Base-by-base conservation (phyloP, 306 rosid species). In the Sindora glabra region DNA sequence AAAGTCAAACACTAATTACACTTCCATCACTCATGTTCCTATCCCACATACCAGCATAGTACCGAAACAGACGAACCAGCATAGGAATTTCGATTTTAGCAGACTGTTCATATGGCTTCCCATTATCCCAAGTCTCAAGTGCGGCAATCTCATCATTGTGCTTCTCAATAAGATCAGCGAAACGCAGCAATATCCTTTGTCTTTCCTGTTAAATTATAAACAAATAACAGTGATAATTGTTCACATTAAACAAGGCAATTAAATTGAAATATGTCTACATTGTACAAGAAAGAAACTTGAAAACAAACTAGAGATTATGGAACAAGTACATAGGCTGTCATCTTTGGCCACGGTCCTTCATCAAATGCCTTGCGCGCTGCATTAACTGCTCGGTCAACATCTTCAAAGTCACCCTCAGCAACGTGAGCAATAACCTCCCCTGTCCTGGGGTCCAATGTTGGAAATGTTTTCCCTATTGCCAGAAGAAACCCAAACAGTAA, bases 91-190 rank as follows among this genome's bases (percentile, higher is more conserved):
- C 97, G n/a, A n/a, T n/a, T 29, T 83, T 44, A 45, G 83, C 80
- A 42, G 91, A 62, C 64, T 88, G 96, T 72, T 83, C 95, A 63
- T 66, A 91, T 27, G 98, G 87, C 77, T 91, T 91, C 64, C 96
- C 98, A 53, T 77, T 88, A 66, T 91, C 96, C 98, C 96, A 91
- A 25, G 90, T 81, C 83, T 91, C 98, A 30, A 91, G 98, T 40
- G 89, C 62, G 1, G 98, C 95, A 41, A 91, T 21, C 62, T 83
- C 88, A 50, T 91, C 92, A 11, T 68, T 81, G 45, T 91, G 86
- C 65, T 79, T 74, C 45, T 88, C 98, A 63, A 88, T 19, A 73
- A 91, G 74, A 63, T 91, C 96, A 34, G 98, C 96, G 52, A 83
- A 86, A 27, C 95, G 80, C 69, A 87, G 62, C 56, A 91, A 59